Conservation (phyloP, 345 rosid species). For the Mallotus nudiflorus region DNA sequence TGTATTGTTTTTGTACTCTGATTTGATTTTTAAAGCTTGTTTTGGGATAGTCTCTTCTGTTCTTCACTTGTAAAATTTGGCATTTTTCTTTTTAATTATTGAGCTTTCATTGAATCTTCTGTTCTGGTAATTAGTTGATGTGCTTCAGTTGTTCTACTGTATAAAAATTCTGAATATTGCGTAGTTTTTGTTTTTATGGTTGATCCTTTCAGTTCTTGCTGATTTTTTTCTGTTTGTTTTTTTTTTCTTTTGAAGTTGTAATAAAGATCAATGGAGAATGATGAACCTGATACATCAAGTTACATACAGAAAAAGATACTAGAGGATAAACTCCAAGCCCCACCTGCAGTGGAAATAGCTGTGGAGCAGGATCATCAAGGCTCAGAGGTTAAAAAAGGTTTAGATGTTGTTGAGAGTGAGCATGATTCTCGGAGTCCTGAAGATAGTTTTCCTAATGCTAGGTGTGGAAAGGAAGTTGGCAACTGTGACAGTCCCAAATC, state of each 20-base stretch:
- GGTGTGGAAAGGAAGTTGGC: conserved; percentile 12
- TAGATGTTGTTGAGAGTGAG: conserved; percentile 9
- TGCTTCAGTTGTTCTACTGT: too few relatives aligned
- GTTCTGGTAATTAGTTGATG: too few relatives aligned
- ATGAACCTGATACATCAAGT: conserved; percentile 22
- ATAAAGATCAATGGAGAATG: conserved; percentile 26
- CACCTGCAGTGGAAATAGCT: neutral
- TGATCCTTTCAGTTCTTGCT: too few relatives aligned
- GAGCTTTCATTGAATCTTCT: too few relatives aligned
- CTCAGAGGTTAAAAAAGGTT: too few relatives aligned
- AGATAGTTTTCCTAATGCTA: conserved; percentile 11
- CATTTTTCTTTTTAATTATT: neutral
- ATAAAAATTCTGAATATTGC: too few relatives aligned
- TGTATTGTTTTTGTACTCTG: neutral
- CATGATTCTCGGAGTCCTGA: neutral
- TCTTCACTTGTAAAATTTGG: too few relatives aligned
- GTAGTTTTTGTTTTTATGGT: too few relatives aligned
- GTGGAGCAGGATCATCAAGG: conserved; percentile 17
- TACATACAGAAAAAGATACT: neutral
- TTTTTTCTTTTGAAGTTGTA: neutral
- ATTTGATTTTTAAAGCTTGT: neutral
- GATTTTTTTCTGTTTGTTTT: too few relatives aligned
- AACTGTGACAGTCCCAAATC: conserved; percentile 10
- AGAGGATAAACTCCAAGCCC: conserved; percentile 5
- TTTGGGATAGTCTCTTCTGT: too few relatives aligned